Percentiles rank a stretch among this genome's conserved stretches.
Conservation (phyloP, 2,329 filamentous ascomycete genomes). For the Bisporella sp. region DNA sequence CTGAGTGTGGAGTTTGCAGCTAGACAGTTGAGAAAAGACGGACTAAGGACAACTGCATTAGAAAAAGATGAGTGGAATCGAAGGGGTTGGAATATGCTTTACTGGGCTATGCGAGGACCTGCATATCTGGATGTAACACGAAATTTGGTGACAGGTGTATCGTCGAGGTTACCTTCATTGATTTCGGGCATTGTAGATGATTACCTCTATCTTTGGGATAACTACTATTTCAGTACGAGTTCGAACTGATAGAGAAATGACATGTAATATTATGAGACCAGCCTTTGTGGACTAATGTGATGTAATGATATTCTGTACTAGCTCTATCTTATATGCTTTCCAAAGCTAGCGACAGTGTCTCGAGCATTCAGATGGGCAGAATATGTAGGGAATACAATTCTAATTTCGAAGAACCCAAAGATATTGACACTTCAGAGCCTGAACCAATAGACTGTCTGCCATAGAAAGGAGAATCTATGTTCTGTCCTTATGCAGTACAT, state of each 20-base stretch:
- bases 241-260: conserved; percentile 16
- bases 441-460: too few relatives aligned
- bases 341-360: too few relatives aligned
- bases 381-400: too few relatives aligned
- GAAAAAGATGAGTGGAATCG: conserved; percentile 87
- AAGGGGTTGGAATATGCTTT: conserved; percentile 82
- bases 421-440: too few relatives aligned
- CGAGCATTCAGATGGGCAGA: too few relatives aligned
- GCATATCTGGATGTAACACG: conserved; percentile 92
- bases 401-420: too few relatives aligned
- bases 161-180: conserved; percentile 47
- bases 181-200: conserved; percentile 84
- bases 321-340: too few relatives aligned
- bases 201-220: conserved; percentile 97
- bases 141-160: conserved; percentile 54
- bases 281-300: too few relatives aligned
- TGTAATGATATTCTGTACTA: too few relatives aligned
- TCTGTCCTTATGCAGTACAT: too few relatives aligned
- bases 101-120: conserved; percentile 96
- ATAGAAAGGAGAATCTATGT: too few relatives aligned
- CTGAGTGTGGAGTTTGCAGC: conserved; percentile 81
- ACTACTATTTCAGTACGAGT: conserved; percentile 71
- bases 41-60: conserved; percentile 66
- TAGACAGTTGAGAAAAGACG: conserved; percentile 67
- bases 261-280: neutral